Conservation (phyloP, 2,329 filamentous ascomycete genomes). For the Cryoendolithus antarcticus region DNA sequence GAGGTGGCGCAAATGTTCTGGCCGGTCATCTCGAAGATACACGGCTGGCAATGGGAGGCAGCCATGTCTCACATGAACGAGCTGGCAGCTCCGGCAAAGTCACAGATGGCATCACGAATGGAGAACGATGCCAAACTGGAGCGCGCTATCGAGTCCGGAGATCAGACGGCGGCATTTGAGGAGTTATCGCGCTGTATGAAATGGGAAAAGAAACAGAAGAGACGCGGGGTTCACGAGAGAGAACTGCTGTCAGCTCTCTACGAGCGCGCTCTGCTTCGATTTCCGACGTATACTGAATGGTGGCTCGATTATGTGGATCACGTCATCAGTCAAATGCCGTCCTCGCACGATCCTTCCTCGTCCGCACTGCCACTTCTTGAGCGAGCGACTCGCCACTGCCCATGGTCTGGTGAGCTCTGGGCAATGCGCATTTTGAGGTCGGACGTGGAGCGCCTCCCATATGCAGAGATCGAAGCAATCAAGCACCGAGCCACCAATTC, state of each 20-base stretch:
- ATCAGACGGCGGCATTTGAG: constrained; percentile 44
- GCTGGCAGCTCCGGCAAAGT: constrained; percentile 51
- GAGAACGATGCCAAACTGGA: constrained; percentile 54
- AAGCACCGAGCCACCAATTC: constrained; percentile 87
- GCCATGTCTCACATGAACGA: constrained; percentile 59
- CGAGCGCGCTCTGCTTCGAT: constrained; percentile 61
- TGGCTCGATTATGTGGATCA: constrained; percentile 82
- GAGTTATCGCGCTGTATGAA: constrained; percentile 59
- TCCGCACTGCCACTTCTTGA: constrained; percentile 58
- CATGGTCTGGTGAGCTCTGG: constrained; percentile 87
- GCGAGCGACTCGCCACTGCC: constrained; percentile 77
- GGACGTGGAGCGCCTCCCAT: constrained; percentile 64
- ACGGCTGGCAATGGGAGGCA: constrained; percentile 54
- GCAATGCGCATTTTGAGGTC: constrained; percentile 75
- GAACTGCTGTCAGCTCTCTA: constrained; percentile 52
- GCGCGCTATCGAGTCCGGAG: constrained; percentile 43
- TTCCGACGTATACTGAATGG: constrained; percentile 59
- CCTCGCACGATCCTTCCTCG: constrained; percentile 6
- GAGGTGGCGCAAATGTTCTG: constrained; percentile 65
- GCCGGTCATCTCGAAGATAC: constrained; percentile 57
- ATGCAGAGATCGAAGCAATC: constrained; percentile 72
- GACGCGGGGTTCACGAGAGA: constrained; percentile 34
- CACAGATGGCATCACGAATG: constrained; percentile 46
- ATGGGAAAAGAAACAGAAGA: constrained; percentile 58
- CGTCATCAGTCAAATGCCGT: constrained; percentile 39